phyloP scores from a whole-genome alignment of 2,329 filamentous ascomycete genomes.

The Xylaria sp. region DNA sequence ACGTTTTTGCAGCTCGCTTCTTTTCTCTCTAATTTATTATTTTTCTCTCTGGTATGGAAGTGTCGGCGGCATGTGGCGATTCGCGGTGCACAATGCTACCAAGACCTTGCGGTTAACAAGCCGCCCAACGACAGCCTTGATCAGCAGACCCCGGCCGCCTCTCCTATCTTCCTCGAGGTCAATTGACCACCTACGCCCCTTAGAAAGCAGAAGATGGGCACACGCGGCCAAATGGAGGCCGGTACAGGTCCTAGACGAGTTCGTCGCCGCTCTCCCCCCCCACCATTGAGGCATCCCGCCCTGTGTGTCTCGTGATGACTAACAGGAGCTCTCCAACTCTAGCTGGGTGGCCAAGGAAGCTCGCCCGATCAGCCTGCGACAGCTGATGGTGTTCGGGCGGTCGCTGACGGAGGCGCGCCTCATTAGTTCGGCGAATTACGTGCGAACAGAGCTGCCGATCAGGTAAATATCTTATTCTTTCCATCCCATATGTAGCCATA shows the following conservation, averaged over 20 bases:
- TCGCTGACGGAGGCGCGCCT: conserved; percentile 88
- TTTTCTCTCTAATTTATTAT: conserved; percentile 2
- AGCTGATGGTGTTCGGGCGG: conserved; percentile 95
- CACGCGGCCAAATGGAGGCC: conserved; percentile 59
- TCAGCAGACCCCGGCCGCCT: conserved; percentile 7
- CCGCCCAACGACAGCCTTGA: conserved; percentile 14
- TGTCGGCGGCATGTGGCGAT: conserved; percentile 46
- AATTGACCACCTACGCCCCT: conserved; percentile 17
- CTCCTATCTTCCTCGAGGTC: conserved; percentile 17
- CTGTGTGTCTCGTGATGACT: conserved; percentile 17
- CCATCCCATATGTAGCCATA: too few species aligned
- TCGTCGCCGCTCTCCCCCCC: conserved; percentile 32
- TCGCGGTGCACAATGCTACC: conserved; percentile 50
- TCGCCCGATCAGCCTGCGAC: conserved; percentile 91
- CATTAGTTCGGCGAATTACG: conserved; percentile 95
- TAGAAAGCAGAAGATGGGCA: conserved; percentile 30
- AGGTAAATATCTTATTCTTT: conserved; percentile 52
- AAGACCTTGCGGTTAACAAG: conserved; percentile 36
- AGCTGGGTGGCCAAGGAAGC: conserved; percentile 95
- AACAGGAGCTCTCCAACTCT: conserved; percentile 18
- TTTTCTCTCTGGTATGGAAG: conserved; percentile 36
- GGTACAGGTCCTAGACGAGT: conserved; percentile 67
- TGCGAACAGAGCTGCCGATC: conserved; percentile 89
- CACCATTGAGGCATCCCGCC: conserved; percentile 3
- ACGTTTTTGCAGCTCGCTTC: background rate